A percentile compares a stretch with the other conserved stretches of the same genome.
Evolutionary conservation across 1,284 basidiomycete species (phyloP).

Genomic region (Cryptococcus hybrid): DNA sequence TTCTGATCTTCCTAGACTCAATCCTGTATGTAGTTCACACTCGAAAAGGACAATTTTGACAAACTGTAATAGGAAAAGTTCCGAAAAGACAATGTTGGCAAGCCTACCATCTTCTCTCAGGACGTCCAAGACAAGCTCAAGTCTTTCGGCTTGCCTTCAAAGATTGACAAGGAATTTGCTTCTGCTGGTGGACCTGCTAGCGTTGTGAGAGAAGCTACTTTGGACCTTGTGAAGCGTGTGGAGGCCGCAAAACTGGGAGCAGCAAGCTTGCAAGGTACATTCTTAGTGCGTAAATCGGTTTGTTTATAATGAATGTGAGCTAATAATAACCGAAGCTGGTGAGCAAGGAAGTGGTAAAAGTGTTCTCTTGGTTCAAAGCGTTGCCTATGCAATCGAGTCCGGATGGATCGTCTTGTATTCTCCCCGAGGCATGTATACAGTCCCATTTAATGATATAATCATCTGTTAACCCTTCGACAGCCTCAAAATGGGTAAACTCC

Average conservation of each 20-base stretch:
- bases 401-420: conserved; percentile 86
- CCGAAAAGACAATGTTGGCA: conserved; percentile 27
- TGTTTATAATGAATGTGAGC: not conserved
- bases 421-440: conserved; percentile 63
- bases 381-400: conserved; percentile 66
- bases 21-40: conserved; percentile 25
- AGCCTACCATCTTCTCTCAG: conserved; percentile 30
- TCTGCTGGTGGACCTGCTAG: conserved; percentile 31
- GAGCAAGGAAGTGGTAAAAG: conserved; percentile 78
- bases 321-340: conserved; percentile 59
- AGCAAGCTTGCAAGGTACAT: conserved; percentile 23
- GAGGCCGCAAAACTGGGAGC: conserved; percentile 16
- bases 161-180: conserved; percentile 29
- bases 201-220: conserved; percentile 42
- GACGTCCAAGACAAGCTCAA: conserved; percentile 30
- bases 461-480: conserved; percentile 41
- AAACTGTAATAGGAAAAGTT: conserved; percentile 22
- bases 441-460: not conserved
- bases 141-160: conserved; percentile 39
- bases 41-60: not conserved
- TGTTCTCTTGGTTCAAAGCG: conserved; percentile 73
- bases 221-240: conserved; percentile 35
- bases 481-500: conserved; percentile 73
- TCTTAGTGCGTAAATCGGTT: conserved; percentile 19
- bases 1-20: conserved; percentile 27